phyloP scores from a whole-genome alignment of 495 filamentous ascomycete genomes.

The Parmelia sp. region DNA sequence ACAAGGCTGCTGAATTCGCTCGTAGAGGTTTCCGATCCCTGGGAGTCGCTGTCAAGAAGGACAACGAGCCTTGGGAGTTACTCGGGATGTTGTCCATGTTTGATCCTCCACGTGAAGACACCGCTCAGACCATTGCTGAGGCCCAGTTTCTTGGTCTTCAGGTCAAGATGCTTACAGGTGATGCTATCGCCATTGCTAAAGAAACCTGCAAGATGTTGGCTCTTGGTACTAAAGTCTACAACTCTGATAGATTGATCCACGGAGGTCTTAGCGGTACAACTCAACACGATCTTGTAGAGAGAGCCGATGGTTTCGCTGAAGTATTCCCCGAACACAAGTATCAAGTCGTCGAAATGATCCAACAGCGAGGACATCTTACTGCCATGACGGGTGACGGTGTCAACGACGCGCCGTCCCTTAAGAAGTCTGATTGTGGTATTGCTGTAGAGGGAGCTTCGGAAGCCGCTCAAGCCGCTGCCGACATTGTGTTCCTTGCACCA shows the following conservation, averaged over 20 bases:
- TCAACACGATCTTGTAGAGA: constrained; percentile 69
- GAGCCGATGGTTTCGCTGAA: constrained; percentile 68
- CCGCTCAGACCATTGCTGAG: constrained; percentile 70
- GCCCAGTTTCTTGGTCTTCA: constrained; percentile 68
- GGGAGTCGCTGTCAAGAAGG: constrained; percentile 65
- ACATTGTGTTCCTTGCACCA: constrained; percentile 74
- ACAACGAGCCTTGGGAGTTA: constrained; percentile 60
- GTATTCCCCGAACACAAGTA: constrained; percentile 98
- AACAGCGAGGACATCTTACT: constrained; percentile 92
- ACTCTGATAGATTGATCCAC: constrained; percentile 67
- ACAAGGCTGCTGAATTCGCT: constrained; percentile 67
- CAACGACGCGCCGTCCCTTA: constrained; percentile 92
- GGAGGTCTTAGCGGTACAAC: constrained; percentile 66
- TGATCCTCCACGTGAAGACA: constrained; percentile 71
- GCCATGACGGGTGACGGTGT: constrained; percentile 99
- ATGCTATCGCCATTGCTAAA: constrained; percentile 72
- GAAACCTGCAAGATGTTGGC: constrained; percentile 78
- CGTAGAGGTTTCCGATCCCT: constrained; percentile 77
- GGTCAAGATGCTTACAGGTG: constrained; percentile 77
- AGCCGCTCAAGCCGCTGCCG: constrained; percentile 69
- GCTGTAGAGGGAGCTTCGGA: constrained; percentile 72
- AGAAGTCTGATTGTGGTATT: constrained; percentile 86
- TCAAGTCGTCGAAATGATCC: constrained; percentile 93
- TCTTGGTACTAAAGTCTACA: constrained; percentile 71
- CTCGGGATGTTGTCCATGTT: constrained; percentile 75